Conservation (phyloP, 2,329 filamentous ascomycete genomes). For the Aspergillus pseudotamarii region DNA sequence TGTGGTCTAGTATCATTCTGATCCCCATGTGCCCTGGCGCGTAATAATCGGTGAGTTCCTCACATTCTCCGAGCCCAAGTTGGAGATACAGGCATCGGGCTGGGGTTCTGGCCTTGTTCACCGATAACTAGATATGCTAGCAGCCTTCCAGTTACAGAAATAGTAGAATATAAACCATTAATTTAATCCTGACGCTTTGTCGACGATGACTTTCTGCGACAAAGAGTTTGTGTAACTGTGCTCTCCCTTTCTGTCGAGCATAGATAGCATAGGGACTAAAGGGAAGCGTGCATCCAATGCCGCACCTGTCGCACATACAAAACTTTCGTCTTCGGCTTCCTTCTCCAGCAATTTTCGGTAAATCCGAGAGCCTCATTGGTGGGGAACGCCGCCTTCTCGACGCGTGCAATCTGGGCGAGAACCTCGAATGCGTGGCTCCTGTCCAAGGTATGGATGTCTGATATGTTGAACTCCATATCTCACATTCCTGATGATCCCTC, state of each 20-base stretch:
- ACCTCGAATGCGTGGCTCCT: conserved; percentile 39
- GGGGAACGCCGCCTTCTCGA: conserved; percentile 56
- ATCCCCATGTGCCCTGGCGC: conserved; percentile 51
- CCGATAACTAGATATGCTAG: conserved; percentile 54
- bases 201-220: conserved; percentile 50
- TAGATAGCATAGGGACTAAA: conserved; percentile 53
- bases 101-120: conserved; percentile 50
- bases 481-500: conserved; percentile 28
- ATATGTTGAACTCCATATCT: conserved; percentile 28
- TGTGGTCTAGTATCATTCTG: conserved; percentile 44
- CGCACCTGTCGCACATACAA: conserved; percentile 34
- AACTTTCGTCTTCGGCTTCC: conserved; percentile 53
- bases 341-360: conserved; percentile 47
- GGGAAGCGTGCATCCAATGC: conserved; percentile 18
- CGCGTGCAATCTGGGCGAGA: conserved; percentile 38
- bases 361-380: conserved; percentile 55
- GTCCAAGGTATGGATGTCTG: conserved; percentile 42
- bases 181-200: conserved; percentile 49
- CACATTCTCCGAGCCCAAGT: conserved; percentile 50
- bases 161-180: conserved; percentile 48
- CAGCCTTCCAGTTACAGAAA: conserved; percentile 51
- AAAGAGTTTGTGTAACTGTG: conserved; percentile 57
- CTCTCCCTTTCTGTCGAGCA: conserved; percentile 47
- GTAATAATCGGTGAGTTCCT: conserved; percentile 54
- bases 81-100: conserved; percentile 50